Percentiles rank a stretch among this genome's conserved stretches.
Evolutionary conservation across 2,329 filamentous ascomycete species (phyloP).

Genomic region (Talaromyces pinophilus): DNA sequence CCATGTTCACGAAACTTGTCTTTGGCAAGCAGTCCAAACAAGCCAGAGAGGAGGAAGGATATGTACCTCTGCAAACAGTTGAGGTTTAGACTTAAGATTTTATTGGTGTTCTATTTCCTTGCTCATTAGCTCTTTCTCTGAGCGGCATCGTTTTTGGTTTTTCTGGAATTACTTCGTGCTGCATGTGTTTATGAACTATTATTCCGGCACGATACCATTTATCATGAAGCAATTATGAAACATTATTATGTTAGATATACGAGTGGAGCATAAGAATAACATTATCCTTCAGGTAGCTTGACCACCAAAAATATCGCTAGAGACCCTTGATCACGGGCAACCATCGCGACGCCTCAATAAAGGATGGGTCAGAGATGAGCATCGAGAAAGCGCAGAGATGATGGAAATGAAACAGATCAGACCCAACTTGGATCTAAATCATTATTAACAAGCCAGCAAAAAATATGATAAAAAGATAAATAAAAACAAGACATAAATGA

Average conservation of each 20-base stretch:
- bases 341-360: no score
- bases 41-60: conserved; percentile 41
- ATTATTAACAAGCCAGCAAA: no score
- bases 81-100: conserved; percentile 33
- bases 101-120: background rate
- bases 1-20: conserved; percentile 32
- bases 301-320: no score
- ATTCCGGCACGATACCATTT: background rate
- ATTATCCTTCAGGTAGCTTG: no score
- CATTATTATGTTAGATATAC: background rate
- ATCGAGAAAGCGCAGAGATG: no score
- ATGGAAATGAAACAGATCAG: no score
- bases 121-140: no score
- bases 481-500: background rate
- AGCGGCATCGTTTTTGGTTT: background rate
- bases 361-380: no score
- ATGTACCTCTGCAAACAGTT: conserved; percentile 49
- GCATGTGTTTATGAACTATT: conserved; percentile 6
- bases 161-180: background rate
- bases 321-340: no score
- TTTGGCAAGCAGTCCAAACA: conserved; percentile 31
- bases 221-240: background rate
- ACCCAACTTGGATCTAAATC: no score
- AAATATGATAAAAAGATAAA: no score
- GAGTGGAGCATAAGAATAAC: no score